Conservation (phyloP, 2,329 filamentous ascomycete species). For the Neopestalotiopsis clavispora region DNA sequence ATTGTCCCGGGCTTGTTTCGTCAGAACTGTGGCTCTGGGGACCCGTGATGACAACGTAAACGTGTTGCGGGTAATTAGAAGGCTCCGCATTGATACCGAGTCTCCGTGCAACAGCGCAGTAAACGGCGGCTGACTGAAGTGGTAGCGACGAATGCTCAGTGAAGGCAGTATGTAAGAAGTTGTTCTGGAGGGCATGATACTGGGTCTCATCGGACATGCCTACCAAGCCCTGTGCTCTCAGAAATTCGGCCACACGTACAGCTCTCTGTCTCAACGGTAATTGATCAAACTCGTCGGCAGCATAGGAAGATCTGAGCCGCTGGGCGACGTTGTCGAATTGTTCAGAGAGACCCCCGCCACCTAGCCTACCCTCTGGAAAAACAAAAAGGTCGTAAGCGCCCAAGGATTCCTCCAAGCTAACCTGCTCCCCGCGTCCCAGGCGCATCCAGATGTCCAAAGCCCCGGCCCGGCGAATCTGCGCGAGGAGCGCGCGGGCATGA, state of each 20-base stretch:
- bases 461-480: constrained; percentile 62
- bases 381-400: constrained; percentile 70
- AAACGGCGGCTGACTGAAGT: constrained; percentile 68
- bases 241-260: constrained; percentile 53
- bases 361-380: constrained; percentile 53
- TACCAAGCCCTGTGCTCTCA: constrained; percentile 57
- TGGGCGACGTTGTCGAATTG: constrained; percentile 17
- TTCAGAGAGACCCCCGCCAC: constrained; percentile 6
- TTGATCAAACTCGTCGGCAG: constrained; percentile 47
- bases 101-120: constrained; percentile 63
- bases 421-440: constrained; percentile 48
- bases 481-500: constrained; percentile 62
- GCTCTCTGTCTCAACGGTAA: constrained; percentile 56
- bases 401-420: constrained; percentile 62
- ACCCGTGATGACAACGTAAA: constrained; percentile 62
- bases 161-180: constrained; percentile 62
- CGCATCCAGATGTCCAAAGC: constrained; percentile 64
- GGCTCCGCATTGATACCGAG: constrained; percentile 65
- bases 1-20: constrained; percentile 22
- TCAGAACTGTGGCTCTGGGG: constrained; percentile 34
- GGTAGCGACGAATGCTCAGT: constrained; percentile 61
- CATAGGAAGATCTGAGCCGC: constrained; percentile 47
- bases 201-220: constrained; percentile 45
- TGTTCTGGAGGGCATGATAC: constrained; percentile 68
- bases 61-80: constrained; percentile 69